These are phyloP conservation scores for Clathrospora elynae DNA, from an alignment of 2,329 filamentous ascomycete genomes.

Conservation along the genomic window DNA sequence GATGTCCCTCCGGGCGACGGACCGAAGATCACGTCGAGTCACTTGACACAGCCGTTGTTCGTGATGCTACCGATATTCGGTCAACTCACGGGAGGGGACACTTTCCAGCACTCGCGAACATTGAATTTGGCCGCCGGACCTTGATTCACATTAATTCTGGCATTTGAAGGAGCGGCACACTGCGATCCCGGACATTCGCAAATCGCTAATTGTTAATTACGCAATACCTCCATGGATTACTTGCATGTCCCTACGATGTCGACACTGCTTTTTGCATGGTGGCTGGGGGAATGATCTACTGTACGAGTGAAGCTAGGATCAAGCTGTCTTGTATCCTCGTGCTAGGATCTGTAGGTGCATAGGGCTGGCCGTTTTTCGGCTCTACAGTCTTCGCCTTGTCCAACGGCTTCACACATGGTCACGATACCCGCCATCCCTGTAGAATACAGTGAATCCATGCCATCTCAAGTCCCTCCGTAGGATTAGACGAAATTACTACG, in stretches of 20 bases:
- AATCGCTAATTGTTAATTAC: background rate
- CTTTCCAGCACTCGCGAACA: background rate
- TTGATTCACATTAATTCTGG: background rate
- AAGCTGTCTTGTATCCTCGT: background rate
- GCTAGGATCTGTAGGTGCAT: background rate
- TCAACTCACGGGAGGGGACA: background rate
- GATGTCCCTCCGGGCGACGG: background rate
- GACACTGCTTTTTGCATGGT: background rate
- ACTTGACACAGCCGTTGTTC: background rate
- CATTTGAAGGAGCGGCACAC: too few relatives aligned
- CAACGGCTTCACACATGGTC: background rate
- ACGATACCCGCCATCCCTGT: background rate
- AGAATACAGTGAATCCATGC: slow-evolving; percentile 1
- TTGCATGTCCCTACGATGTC: background rate
- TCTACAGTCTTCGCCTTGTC: background rate
- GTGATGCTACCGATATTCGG: too few relatives aligned
- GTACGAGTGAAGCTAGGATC: background rate
- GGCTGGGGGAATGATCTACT: background rate
- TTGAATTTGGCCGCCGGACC: slow-evolving; percentile 1
- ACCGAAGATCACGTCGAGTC: background rate
- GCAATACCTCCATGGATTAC: background rate
- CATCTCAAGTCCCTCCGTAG: slow-evolving; percentile 1
- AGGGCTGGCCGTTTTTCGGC: background rate
- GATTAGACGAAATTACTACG: background rate
- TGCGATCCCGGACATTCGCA: background rate